Conservation (phyloP, 2,329 filamentous ascomycete species). For the Fusarium setosum region DNA sequence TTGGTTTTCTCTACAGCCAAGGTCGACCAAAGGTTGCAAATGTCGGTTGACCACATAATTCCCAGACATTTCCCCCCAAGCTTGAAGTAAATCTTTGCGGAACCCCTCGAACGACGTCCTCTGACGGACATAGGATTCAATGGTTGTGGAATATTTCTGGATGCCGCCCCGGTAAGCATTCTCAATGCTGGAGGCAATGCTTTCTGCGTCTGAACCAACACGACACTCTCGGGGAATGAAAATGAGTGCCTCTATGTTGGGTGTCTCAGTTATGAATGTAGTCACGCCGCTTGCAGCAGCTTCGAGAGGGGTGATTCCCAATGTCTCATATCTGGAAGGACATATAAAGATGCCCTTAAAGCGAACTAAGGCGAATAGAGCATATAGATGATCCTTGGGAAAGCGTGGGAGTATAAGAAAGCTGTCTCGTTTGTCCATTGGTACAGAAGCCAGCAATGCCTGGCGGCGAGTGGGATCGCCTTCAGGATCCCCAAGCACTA, state of each 20-base stretch:
- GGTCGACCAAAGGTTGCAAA: no score
- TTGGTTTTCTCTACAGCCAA: no score
- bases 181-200: neutral
- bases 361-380: slow-evolving; percentile 1
- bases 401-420: slow-evolving; percentile 1
- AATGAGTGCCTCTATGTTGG: neutral
- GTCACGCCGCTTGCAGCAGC: slow-evolving; percentile 3
- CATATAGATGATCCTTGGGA: slow-evolving; percentile 3
- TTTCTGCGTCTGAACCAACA: slow-evolving; percentile 2
- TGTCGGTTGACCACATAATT: no score
- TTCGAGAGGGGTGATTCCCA: slow-evolving; percentile 1
- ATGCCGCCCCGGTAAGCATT: neutral
- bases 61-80: no score
- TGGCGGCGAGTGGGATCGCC: neutral
- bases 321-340: slow-evolving; percentile 4
- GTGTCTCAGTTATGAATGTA: slow-evolving; percentile 1
- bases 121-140: neutral
- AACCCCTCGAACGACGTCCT: neutral
- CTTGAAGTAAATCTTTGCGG: no score
- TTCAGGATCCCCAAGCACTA: slow-evolving; percentile 2
- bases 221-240: neutral
- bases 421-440: neutral
- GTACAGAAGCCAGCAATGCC: slow-evolving; percentile 3
- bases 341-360: neutral
- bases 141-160: neutral